These are phyloP conservation scores for Ceratocystis diversiconidia DNA, from an alignment of 2,329 filamentous ascomycete genomes.

Conservation along the genomic window DNA sequence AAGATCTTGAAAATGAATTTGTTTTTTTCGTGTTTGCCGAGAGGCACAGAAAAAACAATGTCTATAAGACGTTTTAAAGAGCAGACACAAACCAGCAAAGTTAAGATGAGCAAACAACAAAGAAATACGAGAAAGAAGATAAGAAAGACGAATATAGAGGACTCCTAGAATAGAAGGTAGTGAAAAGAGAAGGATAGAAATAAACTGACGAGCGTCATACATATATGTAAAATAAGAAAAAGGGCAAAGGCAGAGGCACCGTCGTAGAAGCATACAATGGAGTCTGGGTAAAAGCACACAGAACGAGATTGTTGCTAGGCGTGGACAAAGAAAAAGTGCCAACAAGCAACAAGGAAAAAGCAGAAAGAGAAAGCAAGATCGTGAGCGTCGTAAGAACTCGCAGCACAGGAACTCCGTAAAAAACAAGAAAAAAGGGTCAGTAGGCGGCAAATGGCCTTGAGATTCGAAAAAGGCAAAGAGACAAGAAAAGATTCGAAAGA, in stretches of 20 bases:
- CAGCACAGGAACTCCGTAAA: slow-evolving; percentile 2
- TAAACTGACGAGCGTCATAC: background rate
- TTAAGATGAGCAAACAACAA: background rate
- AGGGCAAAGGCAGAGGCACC: background rate
- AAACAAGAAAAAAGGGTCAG: too few relatives aligned
- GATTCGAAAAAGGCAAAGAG: too few relatives aligned
- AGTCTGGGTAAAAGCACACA: background rate
- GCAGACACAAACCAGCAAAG: background rate
- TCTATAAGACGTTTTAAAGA: background rate
- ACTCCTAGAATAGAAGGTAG: background rate
- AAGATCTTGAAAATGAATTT: background rate
- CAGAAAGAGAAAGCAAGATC: background rate
- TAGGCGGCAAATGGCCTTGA: too few relatives aligned
- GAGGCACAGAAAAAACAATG: background rate
- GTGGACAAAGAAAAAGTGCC: background rate
- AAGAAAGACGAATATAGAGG: background rate
- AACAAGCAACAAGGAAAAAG: background rate
- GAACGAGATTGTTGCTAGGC: too few relatives aligned
- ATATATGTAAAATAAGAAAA: background rate
- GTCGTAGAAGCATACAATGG: background rate
- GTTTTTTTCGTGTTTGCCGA: background rate
- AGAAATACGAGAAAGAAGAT: background rate
- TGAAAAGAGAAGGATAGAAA: background rate
- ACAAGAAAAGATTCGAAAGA: too few relatives aligned
- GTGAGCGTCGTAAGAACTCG: slow-evolving; percentile 5